These are phyloP conservation scores for Alternaria longipes DNA, from an alignment of 2,329 filamentous ascomycete species.

Conservation along the genomic window DNA sequence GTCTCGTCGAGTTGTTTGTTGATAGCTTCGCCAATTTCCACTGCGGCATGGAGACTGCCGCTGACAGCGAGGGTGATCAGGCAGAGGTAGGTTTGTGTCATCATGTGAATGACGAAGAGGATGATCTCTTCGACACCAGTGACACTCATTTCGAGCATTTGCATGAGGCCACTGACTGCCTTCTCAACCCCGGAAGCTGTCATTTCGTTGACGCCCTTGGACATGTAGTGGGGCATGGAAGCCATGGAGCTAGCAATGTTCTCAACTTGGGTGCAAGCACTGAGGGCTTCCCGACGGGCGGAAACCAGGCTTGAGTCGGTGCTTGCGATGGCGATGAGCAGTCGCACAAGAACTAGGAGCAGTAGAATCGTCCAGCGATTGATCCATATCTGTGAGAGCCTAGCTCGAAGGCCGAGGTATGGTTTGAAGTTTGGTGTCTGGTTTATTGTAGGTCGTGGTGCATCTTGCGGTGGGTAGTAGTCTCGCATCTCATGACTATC, in stretches of 20 bases:
- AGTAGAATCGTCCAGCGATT: conserved; percentile 96
- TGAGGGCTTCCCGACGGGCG: conserved; percentile 82
- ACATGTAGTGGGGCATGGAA: conserved; percentile 97
- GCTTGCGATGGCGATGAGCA: conserved; percentile 77
- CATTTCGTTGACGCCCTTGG: conserved; percentile 85
- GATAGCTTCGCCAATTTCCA: conserved; percentile 69
- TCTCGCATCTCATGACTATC: conserved; percentile 67
- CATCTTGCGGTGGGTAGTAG: conserved; percentile 65
- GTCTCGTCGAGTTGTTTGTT: conserved; percentile 68
- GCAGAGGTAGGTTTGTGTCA: conserved; percentile 90
- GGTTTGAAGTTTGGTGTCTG: conserved; percentile 80
- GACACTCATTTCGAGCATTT: conserved; percentile 79
- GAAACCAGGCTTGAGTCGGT: conserved; percentile 78
- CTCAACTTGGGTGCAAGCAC: conserved; percentile 91
- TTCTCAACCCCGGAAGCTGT: conserved; percentile 82
- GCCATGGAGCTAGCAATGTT: conserved; percentile 94
- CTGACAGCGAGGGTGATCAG: conserved; percentile 84
- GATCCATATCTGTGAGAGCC: conserved; percentile 95
- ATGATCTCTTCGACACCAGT: conserved; percentile 87
- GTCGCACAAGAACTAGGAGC: conserved; percentile 81
- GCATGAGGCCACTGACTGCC: conserved; percentile 80
- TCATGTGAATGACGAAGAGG: conserved; percentile 90
- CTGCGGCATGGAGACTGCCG: conserved; percentile 77
- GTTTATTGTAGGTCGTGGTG: conserved; percentile 65
- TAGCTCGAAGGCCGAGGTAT: conserved; percentile 87